A percentile compares a stretch with the other conserved stretches of the same genome.
Evolutionary conservation across 2,329 filamentous ascomycete species (phyloP).

Genomic region (Colletotrichum sp.): DNA sequence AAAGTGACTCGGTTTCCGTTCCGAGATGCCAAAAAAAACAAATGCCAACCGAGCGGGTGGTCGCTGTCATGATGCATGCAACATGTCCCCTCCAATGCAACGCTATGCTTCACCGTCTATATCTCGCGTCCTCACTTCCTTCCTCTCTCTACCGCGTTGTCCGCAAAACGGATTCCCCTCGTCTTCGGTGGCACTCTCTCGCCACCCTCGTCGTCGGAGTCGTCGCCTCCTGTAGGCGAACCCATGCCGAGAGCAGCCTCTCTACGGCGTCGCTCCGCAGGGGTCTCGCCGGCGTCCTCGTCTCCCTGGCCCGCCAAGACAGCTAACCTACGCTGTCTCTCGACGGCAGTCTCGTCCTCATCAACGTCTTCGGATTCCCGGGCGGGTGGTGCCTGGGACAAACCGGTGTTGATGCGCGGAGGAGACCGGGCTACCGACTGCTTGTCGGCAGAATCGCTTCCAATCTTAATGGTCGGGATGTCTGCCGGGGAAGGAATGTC

Average conservation of each 20-base stretch:
- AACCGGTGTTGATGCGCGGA: background rate
- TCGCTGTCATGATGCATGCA: constrained; percentile 17
- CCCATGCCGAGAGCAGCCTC: constrained; percentile 74
- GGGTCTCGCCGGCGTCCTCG: constrained; percentile 66
- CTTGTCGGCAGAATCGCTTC: background rate
- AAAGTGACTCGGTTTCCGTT: background rate
- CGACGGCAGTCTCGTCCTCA: constrained; percentile 69
- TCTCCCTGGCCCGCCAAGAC: constrained; percentile 50
- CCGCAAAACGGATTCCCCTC: constrained; percentile 67
- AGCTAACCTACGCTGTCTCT: constrained; percentile 68
- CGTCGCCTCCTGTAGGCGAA: constrained; percentile 41
- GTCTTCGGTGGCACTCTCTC: constrained; percentile 55
- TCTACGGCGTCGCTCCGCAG: constrained; percentile 74
- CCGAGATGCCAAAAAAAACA: background rate
- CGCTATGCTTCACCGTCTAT: constrained; percentile 15
- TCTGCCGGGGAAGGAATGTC: constrained; percentile 25
- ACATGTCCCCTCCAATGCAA: constrained; percentile 3
- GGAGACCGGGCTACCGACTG: background rate
- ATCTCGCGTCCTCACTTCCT: constrained; percentile 9
- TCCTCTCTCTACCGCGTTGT: constrained; percentile 35
- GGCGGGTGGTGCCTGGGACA: background rate
- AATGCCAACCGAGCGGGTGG: background rate
- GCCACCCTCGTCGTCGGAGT: constrained; percentile 63
- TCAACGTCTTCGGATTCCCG: constrained; percentile 14
- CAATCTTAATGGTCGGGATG: constrained; percentile 1